phyloP scores from a whole-genome alignment of 1,284 basidiomycete species.

The Irpex sp. region DNA sequence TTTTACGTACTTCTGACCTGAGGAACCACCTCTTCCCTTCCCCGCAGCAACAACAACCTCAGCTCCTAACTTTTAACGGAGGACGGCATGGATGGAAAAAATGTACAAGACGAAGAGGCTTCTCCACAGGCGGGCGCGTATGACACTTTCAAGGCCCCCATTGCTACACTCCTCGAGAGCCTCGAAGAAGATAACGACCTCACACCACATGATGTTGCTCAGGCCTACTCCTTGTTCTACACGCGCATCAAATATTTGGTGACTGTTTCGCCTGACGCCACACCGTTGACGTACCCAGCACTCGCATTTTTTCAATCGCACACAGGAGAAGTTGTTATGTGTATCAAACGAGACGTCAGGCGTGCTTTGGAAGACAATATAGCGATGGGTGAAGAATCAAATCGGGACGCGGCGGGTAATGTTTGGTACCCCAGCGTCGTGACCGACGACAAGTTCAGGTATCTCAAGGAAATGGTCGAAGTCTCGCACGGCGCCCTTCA shows the following conservation, averaged over 20 bases:
- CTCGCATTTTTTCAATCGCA: not conserved
- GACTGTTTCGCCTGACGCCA: not conserved
- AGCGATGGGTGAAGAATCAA: not conserved
- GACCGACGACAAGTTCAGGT: not conserved
- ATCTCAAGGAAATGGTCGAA: not conserved
- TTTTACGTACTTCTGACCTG: too few relatives aligned
- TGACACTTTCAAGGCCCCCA: not conserved
- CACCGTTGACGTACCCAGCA: not conserved
- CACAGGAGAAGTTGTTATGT: not conserved
- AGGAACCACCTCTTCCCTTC: too few relatives aligned
- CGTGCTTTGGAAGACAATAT: not conserved
- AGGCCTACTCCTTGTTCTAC: not conserved
- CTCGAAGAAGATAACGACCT: not conserved
- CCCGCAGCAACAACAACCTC: too few relatives aligned
- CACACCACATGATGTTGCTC: not conserved
- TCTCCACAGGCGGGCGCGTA: not conserved
- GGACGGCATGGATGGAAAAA: not conserved
- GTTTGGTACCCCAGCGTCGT: not conserved
- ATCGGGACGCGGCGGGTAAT: not conserved
- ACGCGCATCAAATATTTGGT: not conserved
- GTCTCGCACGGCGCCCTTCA: not conserved
- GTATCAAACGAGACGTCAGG: not conserved
- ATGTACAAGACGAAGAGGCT: too few relatives aligned
- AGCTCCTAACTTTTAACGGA: not conserved
- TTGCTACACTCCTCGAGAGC: not conserved